Conservation (phyloP, 2,329 filamentous ascomycete species). For the Nemania sp. region DNA sequence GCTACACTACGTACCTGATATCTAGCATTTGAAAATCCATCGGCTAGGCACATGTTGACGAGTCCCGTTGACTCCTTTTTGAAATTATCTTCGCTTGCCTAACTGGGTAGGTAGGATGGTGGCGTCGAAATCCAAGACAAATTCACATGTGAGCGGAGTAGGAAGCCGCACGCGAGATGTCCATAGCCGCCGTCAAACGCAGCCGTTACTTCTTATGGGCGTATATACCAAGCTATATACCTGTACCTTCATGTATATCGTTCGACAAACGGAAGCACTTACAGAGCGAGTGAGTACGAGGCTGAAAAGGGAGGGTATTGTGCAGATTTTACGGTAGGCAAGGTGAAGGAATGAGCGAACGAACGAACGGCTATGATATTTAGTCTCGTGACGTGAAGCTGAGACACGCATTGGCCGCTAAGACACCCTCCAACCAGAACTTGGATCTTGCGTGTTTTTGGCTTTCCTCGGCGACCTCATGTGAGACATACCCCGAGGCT, state of each 20-base stretch:
- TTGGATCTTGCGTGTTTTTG: too few relatives aligned
- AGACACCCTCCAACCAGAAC: not conserved
- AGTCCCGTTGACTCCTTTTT: too few relatives aligned
- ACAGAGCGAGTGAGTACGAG: not conserved
- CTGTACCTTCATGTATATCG: not conserved
- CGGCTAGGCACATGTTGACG: not conserved
- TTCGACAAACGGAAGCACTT: not conserved
- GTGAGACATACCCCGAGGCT: too few relatives aligned
- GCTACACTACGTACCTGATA: not conserved
- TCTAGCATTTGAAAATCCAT: not conserved
- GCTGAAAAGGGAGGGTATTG: not conserved
- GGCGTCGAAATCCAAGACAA: constrained; percentile 6
- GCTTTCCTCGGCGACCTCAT: too few relatives aligned
- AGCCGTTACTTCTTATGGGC: too few relatives aligned
- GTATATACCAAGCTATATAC: too few relatives aligned
- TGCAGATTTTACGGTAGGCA: not conserved
- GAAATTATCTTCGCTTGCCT: too few relatives aligned
- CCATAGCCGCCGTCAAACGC: constrained; percentile 11
- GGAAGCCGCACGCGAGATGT: not conserved
- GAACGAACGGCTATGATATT: not conserved
- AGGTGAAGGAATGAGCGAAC: not conserved
- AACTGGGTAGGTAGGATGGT: not conserved
- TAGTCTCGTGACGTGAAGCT: not conserved
- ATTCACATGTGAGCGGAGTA: not conserved
- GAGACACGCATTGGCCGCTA: constrained; percentile 11